These are phyloP conservation scores for Chimonanthus praecox DNA, from an alignment of 164 flowering plant species.

Conservation along the genomic window DNA sequence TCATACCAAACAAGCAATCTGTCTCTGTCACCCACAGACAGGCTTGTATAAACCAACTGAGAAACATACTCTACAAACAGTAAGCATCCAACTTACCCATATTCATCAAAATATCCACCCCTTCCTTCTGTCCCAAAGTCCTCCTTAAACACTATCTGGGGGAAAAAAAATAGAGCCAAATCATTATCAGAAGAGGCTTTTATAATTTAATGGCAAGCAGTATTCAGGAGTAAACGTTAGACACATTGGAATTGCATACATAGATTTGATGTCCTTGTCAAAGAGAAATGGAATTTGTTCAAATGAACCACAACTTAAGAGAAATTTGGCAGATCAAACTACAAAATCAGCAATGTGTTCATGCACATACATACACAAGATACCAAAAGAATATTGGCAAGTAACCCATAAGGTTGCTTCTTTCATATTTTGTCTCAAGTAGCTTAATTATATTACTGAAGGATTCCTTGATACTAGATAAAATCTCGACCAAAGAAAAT, in stretches of 20 bases:
- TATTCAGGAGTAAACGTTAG: neutral
- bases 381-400: no score
- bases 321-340: neutral
- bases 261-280: neutral
- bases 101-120: slow-evolving; percentile 85
- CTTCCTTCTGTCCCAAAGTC: slow-evolving; percentile 88
- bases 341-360: no score
- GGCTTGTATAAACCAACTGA: no score
- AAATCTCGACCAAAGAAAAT: neutral
- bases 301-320: neutral
- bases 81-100: slow-evolving; percentile 45
- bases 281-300: neutral
- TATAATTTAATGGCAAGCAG: neutral
- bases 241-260: neutral
- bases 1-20: no score
- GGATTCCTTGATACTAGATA: no score
- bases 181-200: neutral
- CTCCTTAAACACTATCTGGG: slow-evolving; percentile 76
- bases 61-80: neutral
- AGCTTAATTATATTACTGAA: no score
- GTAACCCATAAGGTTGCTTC: neutral
- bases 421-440: neutral
- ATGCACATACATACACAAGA: no score
- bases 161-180: slow-evolving; percentile 1
- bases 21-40: no score